phyloP scores from a whole-genome alignment of 2,329 filamentous ascomycete species.

The Aspergillus sp. region DNA sequence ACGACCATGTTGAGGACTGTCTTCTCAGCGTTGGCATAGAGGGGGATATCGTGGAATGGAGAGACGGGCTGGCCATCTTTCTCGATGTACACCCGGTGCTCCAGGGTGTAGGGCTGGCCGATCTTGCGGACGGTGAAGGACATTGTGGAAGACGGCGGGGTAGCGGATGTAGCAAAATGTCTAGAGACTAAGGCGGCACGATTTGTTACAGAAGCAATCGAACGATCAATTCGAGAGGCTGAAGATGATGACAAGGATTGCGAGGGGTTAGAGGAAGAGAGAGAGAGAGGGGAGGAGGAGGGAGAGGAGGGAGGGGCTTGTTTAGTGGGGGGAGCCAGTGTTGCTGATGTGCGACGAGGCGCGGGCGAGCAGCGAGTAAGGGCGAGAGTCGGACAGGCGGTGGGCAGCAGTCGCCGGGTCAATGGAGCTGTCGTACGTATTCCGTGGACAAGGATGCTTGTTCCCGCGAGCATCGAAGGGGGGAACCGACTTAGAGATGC shows the following conservation, averaged over 20 bases:
- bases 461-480: constrained; percentile 6
- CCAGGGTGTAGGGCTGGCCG: constrained; percentile 84
- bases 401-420: constrained; percentile 32
- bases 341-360: constrained; percentile 37
- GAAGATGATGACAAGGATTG: constrained; percentile 16
- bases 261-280: constrained; percentile 26
- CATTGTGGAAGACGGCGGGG: constrained; percentile 34
- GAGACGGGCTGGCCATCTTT: constrained; percentile 93
- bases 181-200: constrained; percentile 48
- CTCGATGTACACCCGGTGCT: constrained; percentile 97
- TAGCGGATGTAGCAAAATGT: constrained; percentile 46
- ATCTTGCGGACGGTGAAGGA: constrained; percentile 81
- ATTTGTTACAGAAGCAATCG: constrained; percentile 25
- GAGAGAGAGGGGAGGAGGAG: constrained; percentile 16
- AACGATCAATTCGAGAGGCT: constrained; percentile 20
- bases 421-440: constrained; percentile 26
- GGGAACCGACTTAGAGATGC: constrained; percentile 2
- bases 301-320: constrained; percentile 29
- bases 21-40: constrained; percentile 95
- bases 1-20: constrained; percentile 98
- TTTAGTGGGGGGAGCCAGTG: constrained; percentile 44
- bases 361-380: constrained; percentile 24
- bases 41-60: constrained; percentile 96
- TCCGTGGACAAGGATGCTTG: constrained; percentile 6
- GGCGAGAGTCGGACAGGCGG: constrained; percentile 31